These are phyloP conservation scores for Petasospora fabianii DNA, from an alignment of 1,139 yeast species.

Conservation along the genomic window DNA sequence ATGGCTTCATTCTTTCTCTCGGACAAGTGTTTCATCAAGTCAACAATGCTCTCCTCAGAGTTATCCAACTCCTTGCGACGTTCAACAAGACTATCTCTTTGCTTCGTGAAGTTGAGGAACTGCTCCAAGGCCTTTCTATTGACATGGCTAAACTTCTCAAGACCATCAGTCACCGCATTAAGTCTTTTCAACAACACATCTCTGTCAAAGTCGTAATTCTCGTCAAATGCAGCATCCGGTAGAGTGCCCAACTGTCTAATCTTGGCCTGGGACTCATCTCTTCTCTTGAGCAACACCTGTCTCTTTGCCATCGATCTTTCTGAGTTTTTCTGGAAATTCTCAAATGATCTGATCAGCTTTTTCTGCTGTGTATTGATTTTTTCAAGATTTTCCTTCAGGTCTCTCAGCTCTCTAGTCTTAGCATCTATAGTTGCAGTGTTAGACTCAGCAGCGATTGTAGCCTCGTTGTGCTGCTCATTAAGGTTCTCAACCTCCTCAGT, in stretches of 20 bases:
- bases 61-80: slow-evolving; percentile 68
- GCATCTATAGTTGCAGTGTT: slow-evolving; percentile 25
- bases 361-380: slow-evolving; percentile 58
- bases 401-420: slow-evolving; percentile 28
- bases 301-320: slow-evolving; percentile 67
- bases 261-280: slow-evolving; percentile 69
- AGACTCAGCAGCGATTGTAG: slow-evolving; percentile 33
- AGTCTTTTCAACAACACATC: slow-evolving; percentile 54
- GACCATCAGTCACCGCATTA: slow-evolving; percentile 52
- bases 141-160: slow-evolving; percentile 69
- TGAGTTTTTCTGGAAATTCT: slow-evolving; percentile 58
- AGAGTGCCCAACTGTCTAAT: slow-evolving; percentile 82
- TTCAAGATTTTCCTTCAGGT: slow-evolving; percentile 40
- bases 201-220: slow-evolving; percentile 37
- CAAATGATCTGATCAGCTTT: slow-evolving; percentile 51
- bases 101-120: slow-evolving; percentile 66
- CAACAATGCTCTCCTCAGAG: slow-evolving; percentile 71
- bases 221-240: slow-evolving; percentile 75
- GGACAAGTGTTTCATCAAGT: slow-evolving; percentile 67
- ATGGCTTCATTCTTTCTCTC: slow-evolving; percentile 83
- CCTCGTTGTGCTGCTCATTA: slow-evolving; percentile 28
- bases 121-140: slow-evolving; percentile 92
- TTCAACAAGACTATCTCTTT: slow-evolving; percentile 59
- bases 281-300: slow-evolving; percentile 54
- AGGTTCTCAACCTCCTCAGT: slow-evolving; percentile 34